Base-by-base conservation (phyloP, 2,329 filamentous ascomycete species). In the Xylariomycetidae sp. region DNA sequence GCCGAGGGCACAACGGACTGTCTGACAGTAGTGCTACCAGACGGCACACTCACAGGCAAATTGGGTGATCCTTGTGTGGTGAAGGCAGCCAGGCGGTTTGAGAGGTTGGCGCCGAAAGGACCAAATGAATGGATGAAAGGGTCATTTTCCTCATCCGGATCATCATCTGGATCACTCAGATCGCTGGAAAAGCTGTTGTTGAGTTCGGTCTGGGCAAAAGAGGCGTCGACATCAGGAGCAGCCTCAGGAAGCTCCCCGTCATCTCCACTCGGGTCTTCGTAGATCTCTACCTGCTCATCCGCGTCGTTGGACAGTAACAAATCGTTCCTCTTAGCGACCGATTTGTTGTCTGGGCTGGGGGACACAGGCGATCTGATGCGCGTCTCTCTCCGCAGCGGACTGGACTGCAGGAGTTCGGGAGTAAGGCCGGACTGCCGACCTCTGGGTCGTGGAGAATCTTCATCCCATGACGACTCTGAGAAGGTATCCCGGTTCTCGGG, bases 61-160 rank as follows among this genome's bases (percentile, higher is more conserved):
- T 74, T 69, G 16, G 85, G 85, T 6, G 85, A 86, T n/a, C n/a
- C n/a, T 30, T 67, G 69, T 4, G 85, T 43, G 2, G 72, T 74
- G 65, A 96, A 84, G 3, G 85, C 86, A 15, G 86, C 85, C 58
- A 96, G 74, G 16, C 86, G 81, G 41, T 78, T 77, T n/a, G 90
- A 79, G 23, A 95, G 71, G 54, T 95, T 87, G 34, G 85, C 85
- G 26, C 88, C 88, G 53, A 86, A 94, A 1, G 88, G 88, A 12
- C 88, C 89, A 47, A 96, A 96, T 0, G 89, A 95, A 59, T 92
- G 86, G 13, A 96, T 70, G 34, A 95, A 80, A 3, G 89, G 89
- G 48, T 97, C 92, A 44, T 96, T 96, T 62, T 97, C 90, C 65
- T 96, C 89, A 49, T 90, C 84, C 1, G 85, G 82, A 43, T 94